A percentile compares a stretch with the other conserved stretches of the same genome.
These are phyloP conservation scores for Linanthus parryae DNA, from an alignment of 148 eudicot genomes.

Conservation along the genomic window DNA sequence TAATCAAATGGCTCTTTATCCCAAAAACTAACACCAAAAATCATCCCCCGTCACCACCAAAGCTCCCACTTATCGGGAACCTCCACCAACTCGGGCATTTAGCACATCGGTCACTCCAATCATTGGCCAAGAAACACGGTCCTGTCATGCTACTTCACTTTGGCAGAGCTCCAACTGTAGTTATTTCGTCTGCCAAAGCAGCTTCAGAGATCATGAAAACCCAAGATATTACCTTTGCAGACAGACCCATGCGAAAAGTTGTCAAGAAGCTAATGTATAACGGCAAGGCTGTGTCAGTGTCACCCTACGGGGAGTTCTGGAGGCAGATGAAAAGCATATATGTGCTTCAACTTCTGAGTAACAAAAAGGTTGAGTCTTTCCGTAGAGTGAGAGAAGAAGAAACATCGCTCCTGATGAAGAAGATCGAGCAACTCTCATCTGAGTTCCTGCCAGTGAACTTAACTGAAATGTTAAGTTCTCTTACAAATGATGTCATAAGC, in stretches of 20 bases:
- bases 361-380: conserved; percentile 33
- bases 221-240: background rate
- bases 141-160: conserved; percentile 1
- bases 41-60: background rate
- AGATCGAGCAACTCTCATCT: conserved; percentile 17
- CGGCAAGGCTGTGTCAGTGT: background rate
- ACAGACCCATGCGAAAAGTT: background rate
- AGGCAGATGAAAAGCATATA: conserved; percentile 4
- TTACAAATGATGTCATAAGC: conserved; percentile 50
- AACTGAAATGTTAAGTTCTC: conserved; percentile 26
- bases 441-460: conserved; percentile 29
- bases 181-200: background rate
- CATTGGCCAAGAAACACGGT: background rate
- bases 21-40: background rate
- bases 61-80: conserved; percentile 1
- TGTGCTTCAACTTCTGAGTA: conserved; percentile 4
- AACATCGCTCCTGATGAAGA: conserved; percentile 24
- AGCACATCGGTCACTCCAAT: background rate
- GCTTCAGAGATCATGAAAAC: conserved; percentile 5
- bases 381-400: conserved; percentile 33
- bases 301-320: conserved; percentile 1
- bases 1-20: background rate
- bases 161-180: conserved; percentile 3
- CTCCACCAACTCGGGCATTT: background rate
- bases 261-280: background rate